phyloP scores from a whole-genome alignment of 1,284 basidiomycete species.

The Ustilago nuda region DNA sequence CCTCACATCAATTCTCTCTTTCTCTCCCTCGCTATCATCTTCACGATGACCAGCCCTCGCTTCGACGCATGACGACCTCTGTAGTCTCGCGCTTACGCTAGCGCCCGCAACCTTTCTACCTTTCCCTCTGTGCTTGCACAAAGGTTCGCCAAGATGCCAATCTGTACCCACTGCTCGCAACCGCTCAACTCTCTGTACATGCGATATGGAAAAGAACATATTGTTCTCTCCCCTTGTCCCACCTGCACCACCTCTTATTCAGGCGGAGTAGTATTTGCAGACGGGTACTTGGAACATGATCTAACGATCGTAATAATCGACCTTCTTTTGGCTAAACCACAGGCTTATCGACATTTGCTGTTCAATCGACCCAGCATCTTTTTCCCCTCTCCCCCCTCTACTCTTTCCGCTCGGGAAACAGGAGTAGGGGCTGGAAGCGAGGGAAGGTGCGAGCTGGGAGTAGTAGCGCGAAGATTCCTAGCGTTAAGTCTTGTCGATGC shows the following conservation, averaged over 20 bases:
- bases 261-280: constrained; percentile 73
- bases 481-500: constrained; percentile 44
- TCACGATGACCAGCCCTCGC: not conserved
- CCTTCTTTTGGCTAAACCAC: constrained; percentile 85
- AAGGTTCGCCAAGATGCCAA: constrained; percentile 24
- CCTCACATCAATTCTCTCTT: not conserved
- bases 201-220: constrained; percentile 44
- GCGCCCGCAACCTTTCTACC: not conserved
- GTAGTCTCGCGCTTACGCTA: not conserved
- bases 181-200: constrained; percentile 44
- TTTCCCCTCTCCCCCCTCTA: not conserved
- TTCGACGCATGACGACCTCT: not conserved
- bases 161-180: constrained; percentile 48
- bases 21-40: not conserved
- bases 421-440: not conserved
- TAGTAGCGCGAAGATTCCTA: constrained; percentile 18
- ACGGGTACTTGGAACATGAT: constrained; percentile 91
- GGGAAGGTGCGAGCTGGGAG: not conserved
- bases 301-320: constrained; percentile 81
- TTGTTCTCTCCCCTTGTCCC: constrained; percentile 40
- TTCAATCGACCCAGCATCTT: constrained; percentile 76
- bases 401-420: no score
- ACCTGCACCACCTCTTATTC: constrained; percentile 63
- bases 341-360: constrained; percentile 87
- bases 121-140: not conserved